Evolutionary conservation across 495 filamentous ascomycete species (phyloP).

Genomic region (Amorphotheca resinae): DNA sequence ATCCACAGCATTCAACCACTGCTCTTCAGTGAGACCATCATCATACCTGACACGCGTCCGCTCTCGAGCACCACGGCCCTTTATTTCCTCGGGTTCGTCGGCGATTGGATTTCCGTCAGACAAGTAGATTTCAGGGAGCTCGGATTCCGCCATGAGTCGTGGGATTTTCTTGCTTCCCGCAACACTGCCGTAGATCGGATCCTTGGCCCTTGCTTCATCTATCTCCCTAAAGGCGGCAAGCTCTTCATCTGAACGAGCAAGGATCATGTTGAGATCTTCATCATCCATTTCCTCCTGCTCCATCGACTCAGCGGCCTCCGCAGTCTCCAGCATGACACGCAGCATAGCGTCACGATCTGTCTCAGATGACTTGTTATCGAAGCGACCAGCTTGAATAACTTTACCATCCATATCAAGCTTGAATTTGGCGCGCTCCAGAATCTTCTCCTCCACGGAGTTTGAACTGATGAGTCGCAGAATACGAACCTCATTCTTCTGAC

Average conservation of each 20-base stretch:
- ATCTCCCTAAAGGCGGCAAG: constrained; percentile 57
- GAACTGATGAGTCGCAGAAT: constrained; percentile 91
- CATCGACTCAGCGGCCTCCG: constrained; percentile 70
- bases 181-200: constrained; percentile 54
- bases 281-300: constrained; percentile 95
- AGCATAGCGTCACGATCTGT: constrained; percentile 95
- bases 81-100: constrained; percentile 56
- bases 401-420: constrained; percentile 99
- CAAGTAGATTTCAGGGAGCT: constrained; percentile 89
- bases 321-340: constrained; percentile 78
- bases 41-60: constrained; percentile 89
- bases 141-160: constrained; percentile 74
- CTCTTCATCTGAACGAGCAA: constrained; percentile 66
- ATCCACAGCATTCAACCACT: constrained; percentile 89
- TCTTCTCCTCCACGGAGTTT: constrained; percentile 97
- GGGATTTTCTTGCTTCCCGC: constrained; percentile 47
- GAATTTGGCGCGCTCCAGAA: constrained; percentile 89
- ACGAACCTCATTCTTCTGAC: constrained; percentile 98
- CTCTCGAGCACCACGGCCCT: constrained; percentile 86
- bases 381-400: constrained; percentile 97
- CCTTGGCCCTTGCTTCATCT: constrained; percentile 57
- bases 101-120: constrained; percentile 71
- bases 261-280: constrained; percentile 85
- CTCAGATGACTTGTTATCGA: constrained; percentile 98
- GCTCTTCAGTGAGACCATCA: constrained; percentile 94